Evolutionary conservation across 768 basidiomycete species (phyloP).

Genomic region (Trametes cubensis): DNA sequence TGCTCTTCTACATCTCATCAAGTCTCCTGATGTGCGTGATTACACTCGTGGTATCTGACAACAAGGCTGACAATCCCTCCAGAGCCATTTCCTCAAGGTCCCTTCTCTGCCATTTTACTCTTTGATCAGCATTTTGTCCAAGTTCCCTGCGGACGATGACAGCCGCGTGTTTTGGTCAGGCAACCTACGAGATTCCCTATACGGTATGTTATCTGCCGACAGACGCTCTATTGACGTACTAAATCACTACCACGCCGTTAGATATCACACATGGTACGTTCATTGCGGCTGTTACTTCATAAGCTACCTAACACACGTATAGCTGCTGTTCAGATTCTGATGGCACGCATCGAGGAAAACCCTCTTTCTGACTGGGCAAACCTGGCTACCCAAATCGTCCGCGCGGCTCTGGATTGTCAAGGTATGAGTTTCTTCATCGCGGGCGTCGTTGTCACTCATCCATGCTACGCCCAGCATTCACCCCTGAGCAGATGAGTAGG

Average conservation of each 20-base stretch:
- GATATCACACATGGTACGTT: slow-evolving; percentile 41
- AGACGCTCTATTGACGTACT: background rate
- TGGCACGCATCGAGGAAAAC: slow-evolving; percentile 47
- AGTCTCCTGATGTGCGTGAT: slow-evolving; percentile 69
- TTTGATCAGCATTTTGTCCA: slow-evolving; percentile 72
- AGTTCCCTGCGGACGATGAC: slow-evolving; percentile 78
- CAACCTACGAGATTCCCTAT: slow-evolving; percentile 62
- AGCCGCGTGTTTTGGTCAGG: slow-evolving; percentile 76
- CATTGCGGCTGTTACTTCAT: background rate
- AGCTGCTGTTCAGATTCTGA: slow-evolving; percentile 61
- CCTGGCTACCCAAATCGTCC: slow-evolving; percentile 49
- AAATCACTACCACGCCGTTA: slow-evolving; percentile 10
- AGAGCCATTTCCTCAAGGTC: slow-evolving; percentile 89
- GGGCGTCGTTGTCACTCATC: background rate
- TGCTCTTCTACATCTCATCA: slow-evolving; percentile 68
- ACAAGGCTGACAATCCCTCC: background rate
- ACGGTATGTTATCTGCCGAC: slow-evolving; percentile 48
- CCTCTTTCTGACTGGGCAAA: slow-evolving; percentile 38
- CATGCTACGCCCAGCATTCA: slow-evolving; percentile 52
- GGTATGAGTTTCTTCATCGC: slow-evolving; percentile 43
- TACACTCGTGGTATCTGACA: background rate
- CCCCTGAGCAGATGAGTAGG: slow-evolving; percentile 56
- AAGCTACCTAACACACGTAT: slow-evolving; percentile 12
- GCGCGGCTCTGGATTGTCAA: slow-evolving; percentile 56
- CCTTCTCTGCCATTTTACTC: slow-evolving; percentile 80